A percentile compares a stretch with the other conserved stretches of the same genome.
Evolutionary conservation across 768 basidiomycete genomes (phyloP).

Genomic region (Pleurotus djamor): DNA sequence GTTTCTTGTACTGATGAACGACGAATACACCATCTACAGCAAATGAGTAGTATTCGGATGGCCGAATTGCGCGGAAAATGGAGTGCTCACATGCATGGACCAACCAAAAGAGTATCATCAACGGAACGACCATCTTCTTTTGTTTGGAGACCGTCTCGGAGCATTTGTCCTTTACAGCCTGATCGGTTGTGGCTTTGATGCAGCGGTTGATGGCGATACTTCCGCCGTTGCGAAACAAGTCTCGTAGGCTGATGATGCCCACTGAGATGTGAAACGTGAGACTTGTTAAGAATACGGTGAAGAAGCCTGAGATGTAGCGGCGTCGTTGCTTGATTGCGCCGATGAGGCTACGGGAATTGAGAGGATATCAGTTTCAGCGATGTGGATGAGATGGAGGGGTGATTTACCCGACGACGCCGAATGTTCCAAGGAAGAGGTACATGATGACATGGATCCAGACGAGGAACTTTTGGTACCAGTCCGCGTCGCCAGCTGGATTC

Average conservation of each 20-base stretch:
- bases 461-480: slow-evolving; percentile 5
- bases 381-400: neutral
- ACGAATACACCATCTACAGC: slow-evolving; percentile 2
- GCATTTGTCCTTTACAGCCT: neutral
- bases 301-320: slow-evolving; percentile 2
- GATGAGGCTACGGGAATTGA: neutral
- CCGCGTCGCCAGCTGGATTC: neutral
- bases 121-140: slow-evolving; percentile 5
- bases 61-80: neutral
- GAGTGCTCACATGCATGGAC: slow-evolving; percentile 1
- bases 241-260: slow-evolving; percentile 3
- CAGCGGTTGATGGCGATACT: slow-evolving; percentile 1
- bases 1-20: slow-evolving; percentile 5
- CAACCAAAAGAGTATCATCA: slow-evolving; percentile 2
- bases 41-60: neutral
- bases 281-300: neutral
- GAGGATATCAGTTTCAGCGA: neutral
- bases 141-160: neutral
- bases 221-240: slow-evolving; percentile 1
- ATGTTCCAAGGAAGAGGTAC: slow-evolving; percentile 5
- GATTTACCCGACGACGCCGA: neutral
- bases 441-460: slow-evolving; percentile 4
- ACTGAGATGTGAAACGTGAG: slow-evolving; percentile 6
- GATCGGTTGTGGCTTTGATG: slow-evolving; percentile 5
- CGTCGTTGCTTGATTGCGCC: slow-evolving; percentile 4